Percentiles rank a stretch among this genome's conserved stretches.
phyloP scores from a whole-genome alignment of 768 basidiomycete species.

The Mycena polygramma region DNA sequence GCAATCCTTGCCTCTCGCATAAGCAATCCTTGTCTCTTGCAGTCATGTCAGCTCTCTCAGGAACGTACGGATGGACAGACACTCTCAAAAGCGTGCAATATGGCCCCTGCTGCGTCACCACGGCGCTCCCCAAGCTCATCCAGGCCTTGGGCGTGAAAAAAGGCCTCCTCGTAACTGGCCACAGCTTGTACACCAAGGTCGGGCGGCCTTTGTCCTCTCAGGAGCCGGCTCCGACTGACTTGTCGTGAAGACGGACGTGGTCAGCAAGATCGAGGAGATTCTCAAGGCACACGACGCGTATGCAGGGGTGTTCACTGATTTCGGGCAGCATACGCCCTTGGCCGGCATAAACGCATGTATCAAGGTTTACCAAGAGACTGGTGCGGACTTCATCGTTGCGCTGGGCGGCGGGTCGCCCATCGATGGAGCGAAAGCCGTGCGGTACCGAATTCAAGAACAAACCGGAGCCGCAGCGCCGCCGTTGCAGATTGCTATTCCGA shows the following conservation, averaged over 20 bases:
- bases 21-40: not conserved
- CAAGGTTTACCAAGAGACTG: slow-evolving; percentile 64
- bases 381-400: slow-evolving; percentile 77
- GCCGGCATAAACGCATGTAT: slow-evolving; percentile 73
- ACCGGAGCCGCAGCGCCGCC: slow-evolving; percentile 62
- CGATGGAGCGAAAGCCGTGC: slow-evolving; percentile 81
- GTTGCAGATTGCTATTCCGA: slow-evolving; percentile 83
- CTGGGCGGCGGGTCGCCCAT: slow-evolving; percentile 87
- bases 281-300: slow-evolving; percentile 70
- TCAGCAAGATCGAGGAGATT: slow-evolving; percentile 66
- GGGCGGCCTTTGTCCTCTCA: slow-evolving; percentile 11
- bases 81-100: slow-evolving; percentile 78
- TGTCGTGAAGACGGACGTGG: slow-evolving; percentile 66
- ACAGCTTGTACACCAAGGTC: slow-evolving; percentile 75
- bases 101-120: slow-evolving; percentile 75
- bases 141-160: slow-evolving; percentile 67
- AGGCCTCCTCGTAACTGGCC: slow-evolving; percentile 81
- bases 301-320: slow-evolving; percentile 78
- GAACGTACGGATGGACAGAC: slow-evolving; percentile 77
- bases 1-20: not conserved
- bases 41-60: slow-evolving; percentile 45
- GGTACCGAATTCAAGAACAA: slow-evolving; percentile 72
- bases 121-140: slow-evolving; percentile 75
- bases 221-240: not conserved
- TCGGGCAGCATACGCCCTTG: slow-evolving; percentile 80